phyloP scores from a whole-genome alignment of 371 early-diverging fungal genomes.

The Mucor irregularis region DNA sequence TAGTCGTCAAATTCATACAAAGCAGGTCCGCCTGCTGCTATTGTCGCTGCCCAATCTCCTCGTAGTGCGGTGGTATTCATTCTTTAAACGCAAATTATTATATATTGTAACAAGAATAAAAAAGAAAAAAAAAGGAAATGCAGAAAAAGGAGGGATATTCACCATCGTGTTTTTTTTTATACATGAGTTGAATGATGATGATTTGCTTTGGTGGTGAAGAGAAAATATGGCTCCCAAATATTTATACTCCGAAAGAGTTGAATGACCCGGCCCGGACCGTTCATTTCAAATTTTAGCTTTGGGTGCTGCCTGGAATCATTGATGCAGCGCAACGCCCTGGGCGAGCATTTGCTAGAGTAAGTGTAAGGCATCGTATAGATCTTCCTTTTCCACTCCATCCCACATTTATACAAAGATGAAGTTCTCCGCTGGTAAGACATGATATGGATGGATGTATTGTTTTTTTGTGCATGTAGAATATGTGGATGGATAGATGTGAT shows the following conservation, averaged over 20 bases:
- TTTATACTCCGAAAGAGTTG: too few species aligned
- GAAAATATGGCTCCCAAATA: too few species aligned
- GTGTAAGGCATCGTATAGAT: constrained; percentile 8
- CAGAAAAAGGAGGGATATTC: too few species aligned
- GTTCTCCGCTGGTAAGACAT: constrained; percentile 49
- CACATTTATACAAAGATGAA: constrained; percentile 32
- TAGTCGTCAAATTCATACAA: constrained; percentile 6
- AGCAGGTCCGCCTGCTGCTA: neutral
- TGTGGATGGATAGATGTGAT: constrained; percentile 13
- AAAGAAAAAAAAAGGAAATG: neutral
- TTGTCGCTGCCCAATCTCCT: neutral
- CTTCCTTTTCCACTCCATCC: constrained; percentile 28
- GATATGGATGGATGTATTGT: too few species aligned
- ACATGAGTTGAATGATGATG: too few species aligned
- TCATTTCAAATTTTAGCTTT: neutral
- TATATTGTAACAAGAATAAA: neutral
- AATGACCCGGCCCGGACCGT: neutral
- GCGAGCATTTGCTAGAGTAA: constrained; percentile 13
- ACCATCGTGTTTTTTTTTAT: too few species aligned
- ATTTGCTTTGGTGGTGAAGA: too few species aligned
- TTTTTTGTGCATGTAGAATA: too few species aligned
- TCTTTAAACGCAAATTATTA: neutral
- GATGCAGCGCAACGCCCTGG: neutral
- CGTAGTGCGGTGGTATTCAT: too few species aligned
- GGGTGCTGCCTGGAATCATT: neutral